Conservation (phyloP, 2,329 filamentous ascomycete species). For the Pestalotiopsis sp. region DNA sequence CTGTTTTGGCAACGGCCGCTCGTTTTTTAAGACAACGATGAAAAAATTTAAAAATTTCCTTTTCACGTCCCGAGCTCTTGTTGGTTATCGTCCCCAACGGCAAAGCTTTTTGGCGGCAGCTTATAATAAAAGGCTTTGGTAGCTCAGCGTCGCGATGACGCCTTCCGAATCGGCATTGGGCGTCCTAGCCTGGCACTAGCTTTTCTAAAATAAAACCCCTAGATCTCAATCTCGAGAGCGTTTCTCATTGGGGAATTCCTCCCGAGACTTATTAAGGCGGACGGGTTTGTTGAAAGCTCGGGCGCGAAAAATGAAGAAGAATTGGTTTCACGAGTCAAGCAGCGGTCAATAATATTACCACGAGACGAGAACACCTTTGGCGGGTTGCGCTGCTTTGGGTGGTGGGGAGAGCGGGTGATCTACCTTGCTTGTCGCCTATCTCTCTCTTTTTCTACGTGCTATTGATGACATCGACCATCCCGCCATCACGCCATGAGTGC, state of each 20-base stretch:
- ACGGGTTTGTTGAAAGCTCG: background rate
- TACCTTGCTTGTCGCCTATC: background rate
- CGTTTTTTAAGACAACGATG: background rate
- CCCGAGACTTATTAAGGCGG: background rate
- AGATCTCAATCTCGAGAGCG: background rate
- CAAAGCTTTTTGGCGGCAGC: background rate
- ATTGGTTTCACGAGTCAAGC: background rate
- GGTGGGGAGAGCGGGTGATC: background rate
- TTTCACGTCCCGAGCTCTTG: background rate
- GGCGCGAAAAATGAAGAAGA: background rate
- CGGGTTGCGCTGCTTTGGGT: background rate
- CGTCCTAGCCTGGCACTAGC: background rate
- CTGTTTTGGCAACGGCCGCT: background rate
- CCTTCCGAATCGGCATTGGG: background rate
- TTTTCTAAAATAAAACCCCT: background rate
- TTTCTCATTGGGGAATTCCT: background rate
- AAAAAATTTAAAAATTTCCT: background rate
- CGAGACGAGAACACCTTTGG: background rate
- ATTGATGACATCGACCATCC: slow-evolving; percentile 1
- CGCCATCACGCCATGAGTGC: background rate
- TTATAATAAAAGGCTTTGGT: background rate
- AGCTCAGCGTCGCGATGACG: background rate
- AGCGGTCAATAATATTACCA: background rate
- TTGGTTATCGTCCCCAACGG: background rate
- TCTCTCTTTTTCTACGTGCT: background rate